A percentile compares a stretch with the other conserved stretches of the same genome.
Conservation (phyloP, 805 yeast genomes). For the Peterozyma xylosa region DNA sequence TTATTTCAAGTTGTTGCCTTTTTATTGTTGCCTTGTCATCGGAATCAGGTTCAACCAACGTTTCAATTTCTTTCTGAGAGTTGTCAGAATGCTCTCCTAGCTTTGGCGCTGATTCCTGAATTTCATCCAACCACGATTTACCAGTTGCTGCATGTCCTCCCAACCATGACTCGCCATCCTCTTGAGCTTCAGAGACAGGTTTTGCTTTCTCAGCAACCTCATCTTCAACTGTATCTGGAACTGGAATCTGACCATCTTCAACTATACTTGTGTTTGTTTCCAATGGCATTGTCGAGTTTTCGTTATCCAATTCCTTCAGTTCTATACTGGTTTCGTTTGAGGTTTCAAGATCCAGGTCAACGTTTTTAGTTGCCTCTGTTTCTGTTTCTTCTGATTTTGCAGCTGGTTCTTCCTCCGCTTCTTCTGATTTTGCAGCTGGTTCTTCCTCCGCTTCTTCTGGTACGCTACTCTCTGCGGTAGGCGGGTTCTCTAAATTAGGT, state of each 20-base stretch:
- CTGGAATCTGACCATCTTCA: no score
- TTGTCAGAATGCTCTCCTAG: not conserved
- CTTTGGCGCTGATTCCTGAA: conserved; percentile 1
- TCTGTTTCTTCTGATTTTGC: conserved; percentile 5
- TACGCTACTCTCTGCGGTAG: conserved; percentile 13
- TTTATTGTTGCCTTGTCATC: not conserved
- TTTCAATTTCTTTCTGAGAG: no score
- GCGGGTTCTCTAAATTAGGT: conserved; percentile 18
- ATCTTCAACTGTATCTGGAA: not conserved
- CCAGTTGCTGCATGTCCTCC: not conserved
- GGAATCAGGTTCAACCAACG: not conserved
- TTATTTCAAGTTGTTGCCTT: not conserved
- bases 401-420: conserved; percentile 16
- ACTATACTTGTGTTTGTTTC: not conserved
- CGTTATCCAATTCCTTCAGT: not conserved
- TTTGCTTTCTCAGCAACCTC: not conserved
- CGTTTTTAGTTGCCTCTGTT: conserved; percentile 10
- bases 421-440: conserved; percentile 19
- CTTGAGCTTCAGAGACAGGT: conserved; percentile 19
- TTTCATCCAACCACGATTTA: conserved; percentile 7
- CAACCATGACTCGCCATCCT: conserved; percentile 13
- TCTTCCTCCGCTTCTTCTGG: conserved; percentile 12
- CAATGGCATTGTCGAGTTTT: not conserved
- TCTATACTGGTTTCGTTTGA: not conserved
- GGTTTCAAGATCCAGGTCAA: not conserved